Conservation (phyloP, 306 rosid genomes). For the Fagus sylvatica region DNA sequence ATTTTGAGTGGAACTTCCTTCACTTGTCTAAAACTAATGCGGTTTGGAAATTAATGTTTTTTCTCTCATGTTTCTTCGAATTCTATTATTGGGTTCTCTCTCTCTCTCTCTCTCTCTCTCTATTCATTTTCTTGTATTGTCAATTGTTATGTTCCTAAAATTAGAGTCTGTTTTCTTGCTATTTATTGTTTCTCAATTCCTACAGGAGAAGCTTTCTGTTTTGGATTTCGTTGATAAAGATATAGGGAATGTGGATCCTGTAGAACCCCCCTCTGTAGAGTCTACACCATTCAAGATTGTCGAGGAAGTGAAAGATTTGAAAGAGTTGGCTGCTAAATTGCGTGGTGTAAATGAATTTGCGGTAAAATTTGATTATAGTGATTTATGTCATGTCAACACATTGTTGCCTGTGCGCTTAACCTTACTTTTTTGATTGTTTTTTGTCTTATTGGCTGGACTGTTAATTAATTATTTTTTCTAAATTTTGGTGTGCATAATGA, state of each 20-base stretch:
- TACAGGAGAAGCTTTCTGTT: conserved; percentile 63
- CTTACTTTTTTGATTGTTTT: neutral
- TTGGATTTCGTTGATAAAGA: conserved; percentile 70
- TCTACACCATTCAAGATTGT: conserved; percentile 74
- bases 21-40: too few species aligned
- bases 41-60: too few species aligned
- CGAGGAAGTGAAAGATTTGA: conserved; percentile 74
- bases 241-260: conserved; percentile 44
- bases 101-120: too few species aligned
- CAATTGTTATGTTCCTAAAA: neutral
- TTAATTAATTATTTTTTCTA: too few species aligned
- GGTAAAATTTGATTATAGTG: conserved; percentile 41
- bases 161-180: conserved; percentile 3
- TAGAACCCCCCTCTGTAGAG: conserved; percentile 55
- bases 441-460: neutral
- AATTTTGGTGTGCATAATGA: neutral
- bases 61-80: too few species aligned
- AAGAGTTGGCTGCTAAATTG: conserved; percentile 77
- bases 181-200: conserved; percentile 20
- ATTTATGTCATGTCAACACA: neutral
- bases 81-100: too few species aligned
- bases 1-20: too few species aligned
- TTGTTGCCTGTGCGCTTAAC: neutral
- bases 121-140: neutral
- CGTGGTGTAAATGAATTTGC: conserved; percentile 77